These are phyloP conservation scores for Teratosphaeria epicoccoides DNA, from an alignment of 2,329 filamentous ascomycete genomes.

Conservation along the genomic window DNA sequence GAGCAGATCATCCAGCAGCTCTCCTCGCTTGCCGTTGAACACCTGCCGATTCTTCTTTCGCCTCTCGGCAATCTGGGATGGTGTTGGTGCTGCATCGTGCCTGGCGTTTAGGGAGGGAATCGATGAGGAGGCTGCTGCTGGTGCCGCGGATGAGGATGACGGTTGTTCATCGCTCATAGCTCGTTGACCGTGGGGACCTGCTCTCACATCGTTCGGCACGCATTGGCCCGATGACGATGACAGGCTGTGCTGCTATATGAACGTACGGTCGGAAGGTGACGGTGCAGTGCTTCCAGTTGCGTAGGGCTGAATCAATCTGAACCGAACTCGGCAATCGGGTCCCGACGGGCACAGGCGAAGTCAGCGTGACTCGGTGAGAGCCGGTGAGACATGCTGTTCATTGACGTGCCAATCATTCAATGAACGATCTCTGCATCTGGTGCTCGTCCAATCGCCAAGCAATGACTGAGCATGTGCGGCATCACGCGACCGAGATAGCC, in stretches of 20 bases:
- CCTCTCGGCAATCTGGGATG: constrained; percentile 14
- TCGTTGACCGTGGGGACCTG: constrained; percentile 8
- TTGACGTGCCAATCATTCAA: background rate
- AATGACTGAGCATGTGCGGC: background rate
- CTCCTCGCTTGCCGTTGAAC: constrained; percentile 33
- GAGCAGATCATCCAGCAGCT: constrained; percentile 45
- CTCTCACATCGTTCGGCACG: constrained; percentile 10
- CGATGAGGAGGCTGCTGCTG: constrained; percentile 11
- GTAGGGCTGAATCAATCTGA: background rate
- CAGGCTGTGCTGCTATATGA: background rate
- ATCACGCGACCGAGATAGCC: background rate
- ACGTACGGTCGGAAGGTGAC: too few species aligned
- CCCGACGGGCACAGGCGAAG: too few species aligned
- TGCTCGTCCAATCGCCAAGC: background rate
- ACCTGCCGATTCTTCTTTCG: constrained; percentile 23
- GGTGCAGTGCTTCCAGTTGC: too few species aligned
- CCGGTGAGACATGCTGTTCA: background rate
- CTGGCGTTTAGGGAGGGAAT: constrained; percentile 5
- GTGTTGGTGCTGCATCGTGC: constrained; percentile 9
- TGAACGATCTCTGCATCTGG: too few species aligned
- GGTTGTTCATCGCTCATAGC: constrained; percentile 30
- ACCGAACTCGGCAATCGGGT: background rate
- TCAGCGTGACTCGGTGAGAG: too few species aligned
- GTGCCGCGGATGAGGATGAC: constrained; percentile 19
- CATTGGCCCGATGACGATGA: constrained; percentile 2